Evolutionary conservation across 192 early-diverging fungal species (phyloP).

Genomic region (Geosiphon pyriformis): DNA sequence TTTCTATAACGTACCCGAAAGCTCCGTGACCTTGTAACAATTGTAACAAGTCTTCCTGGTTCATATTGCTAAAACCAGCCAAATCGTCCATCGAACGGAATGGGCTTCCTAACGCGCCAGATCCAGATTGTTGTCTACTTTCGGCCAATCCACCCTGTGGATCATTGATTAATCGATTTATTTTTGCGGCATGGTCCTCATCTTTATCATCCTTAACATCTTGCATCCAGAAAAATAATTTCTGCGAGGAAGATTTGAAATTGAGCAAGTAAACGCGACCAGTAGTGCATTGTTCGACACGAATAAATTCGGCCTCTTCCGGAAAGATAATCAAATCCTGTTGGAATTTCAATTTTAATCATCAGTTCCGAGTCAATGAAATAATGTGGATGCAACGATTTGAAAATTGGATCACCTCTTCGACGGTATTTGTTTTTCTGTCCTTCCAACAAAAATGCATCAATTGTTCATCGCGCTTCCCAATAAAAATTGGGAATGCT

Average conservation of each 20-base stretch:
- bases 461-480: constrained; percentile 58
- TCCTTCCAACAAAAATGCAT: constrained; percentile 83
- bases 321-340: constrained; percentile 70
- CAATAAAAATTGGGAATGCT: too few relatives aligned
- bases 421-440: constrained; percentile 41
- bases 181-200: constrained; percentile 43
- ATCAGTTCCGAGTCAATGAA: too few relatives aligned
- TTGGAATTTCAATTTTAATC: too few relatives aligned
- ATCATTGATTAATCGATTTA: constrained; percentile 56
- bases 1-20: constrained; percentile 5
- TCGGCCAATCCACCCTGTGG: constrained; percentile 20
- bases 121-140: constrained; percentile 17
- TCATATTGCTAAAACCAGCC: constrained; percentile 10
- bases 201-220: constrained; percentile 55
- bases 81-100: constrained; percentile 22
- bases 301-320: constrained; percentile 64
- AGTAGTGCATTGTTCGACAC: constrained; percentile 45
- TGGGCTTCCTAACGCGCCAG: background rate
- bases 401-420: constrained; percentile 33
- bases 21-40: constrained; percentile 19
- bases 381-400: too few relatives aligned
- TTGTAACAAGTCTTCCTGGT: constrained; percentile 21
- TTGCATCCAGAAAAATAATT: constrained; percentile 85
- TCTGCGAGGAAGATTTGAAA: constrained; percentile 74
- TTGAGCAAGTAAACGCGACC: constrained; percentile 77